Evolutionary conservation across 2,329 filamentous ascomycete species (phyloP), one percentile per base, ranked within the genome.

Genomic region (Fusarium liriodendri): DNA sequence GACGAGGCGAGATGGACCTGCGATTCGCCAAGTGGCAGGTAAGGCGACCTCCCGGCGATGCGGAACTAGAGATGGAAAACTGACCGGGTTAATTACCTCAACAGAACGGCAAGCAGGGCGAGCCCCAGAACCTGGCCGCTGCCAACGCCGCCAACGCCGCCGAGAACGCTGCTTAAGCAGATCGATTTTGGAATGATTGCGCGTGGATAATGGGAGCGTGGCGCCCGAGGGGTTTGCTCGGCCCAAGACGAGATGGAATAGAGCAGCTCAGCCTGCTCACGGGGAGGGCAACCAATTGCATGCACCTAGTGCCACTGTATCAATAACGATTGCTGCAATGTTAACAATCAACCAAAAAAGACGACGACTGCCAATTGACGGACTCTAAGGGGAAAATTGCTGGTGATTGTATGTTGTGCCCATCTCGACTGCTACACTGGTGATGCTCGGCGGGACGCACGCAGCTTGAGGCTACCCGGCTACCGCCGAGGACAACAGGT

Each of bases 1-100:
- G 94, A 83, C 92, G 97, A 84, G 95, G 95, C 82, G 91, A 95
- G 85, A 93, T 92, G 86, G 96, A 98, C 65, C 86, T 99, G 80
- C 92, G 92, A 85, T 97, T 98, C 82, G 89, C 95, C 78, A 97
- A 96, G 90, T 99, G 97, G 97, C 89, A 94, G 91, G 97, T 99
- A 87, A 73, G 83, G 78, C 55, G 29, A 72, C 58, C 47, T 32
- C 22, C 64, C 52, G 29, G 58, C 57, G 61, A 37, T 60, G 32
- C 58, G 47, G 60, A 62, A 54, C 54, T 25, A 29, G 47, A 62
- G 33, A 40, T 25, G 47, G 42, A 61, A 62, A 64, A 76, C 78
- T 78, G 75, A 81, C 74, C 69, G 71, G 75, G 27, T 52, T 78
- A 80, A 80, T 81, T 76, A 80, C 77, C 82, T 81, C 79, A 82